Percentiles rank a stretch among this genome's conserved stretches.
Conservation (phyloP, 371 early-diverging fungal species). For the Saksenaea oblongispora region DNA sequence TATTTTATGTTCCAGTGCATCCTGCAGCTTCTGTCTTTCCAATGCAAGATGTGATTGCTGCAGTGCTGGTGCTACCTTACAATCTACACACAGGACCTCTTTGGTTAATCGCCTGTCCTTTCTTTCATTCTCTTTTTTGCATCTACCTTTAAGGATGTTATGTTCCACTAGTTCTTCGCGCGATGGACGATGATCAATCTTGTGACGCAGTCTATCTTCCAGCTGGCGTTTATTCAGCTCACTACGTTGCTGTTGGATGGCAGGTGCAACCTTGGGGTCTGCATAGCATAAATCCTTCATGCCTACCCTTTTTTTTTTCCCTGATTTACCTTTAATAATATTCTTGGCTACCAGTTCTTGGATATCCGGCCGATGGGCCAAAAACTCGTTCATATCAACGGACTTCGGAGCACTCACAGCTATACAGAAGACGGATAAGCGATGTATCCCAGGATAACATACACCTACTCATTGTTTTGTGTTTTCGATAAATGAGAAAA, state of each 20-base stretch:
- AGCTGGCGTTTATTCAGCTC: conserved; percentile 65
- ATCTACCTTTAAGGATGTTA: conserved; percentile 66
- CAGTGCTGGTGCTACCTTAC: conserved; percentile 55
- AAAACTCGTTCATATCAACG: conserved; percentile 45
- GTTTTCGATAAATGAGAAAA: background rate
- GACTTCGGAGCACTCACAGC: background rate
- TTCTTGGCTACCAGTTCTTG: conserved; percentile 75
- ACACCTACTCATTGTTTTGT: background rate
- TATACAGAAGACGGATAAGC: background rate
- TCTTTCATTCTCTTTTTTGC: too few relatives aligned
- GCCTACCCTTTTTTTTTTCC: conserved; percentile 3
- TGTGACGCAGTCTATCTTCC: conserved; percentile 68
- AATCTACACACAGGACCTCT: too few relatives aligned
- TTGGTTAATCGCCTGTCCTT: too few relatives aligned
- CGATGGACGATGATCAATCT: conserved; percentile 74
- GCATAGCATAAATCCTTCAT: conserved; percentile 7
- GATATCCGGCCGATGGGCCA: conserved; percentile 61
- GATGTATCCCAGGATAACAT: background rate
- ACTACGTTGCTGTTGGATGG: conserved; percentile 51
- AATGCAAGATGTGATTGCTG: conserved; percentile 46
- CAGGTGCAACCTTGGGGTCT: conserved; percentile 63
- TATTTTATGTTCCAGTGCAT: conserved; percentile 59
- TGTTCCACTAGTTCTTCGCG: conserved; percentile 69
- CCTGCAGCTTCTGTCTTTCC: conserved; percentile 51
- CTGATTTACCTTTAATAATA: conserved; percentile 67